These are phyloP conservation scores for Akanthomyces lecanii DNA, from an alignment of 2,329 filamentous ascomycete species.

Conservation along the genomic window DNA sequence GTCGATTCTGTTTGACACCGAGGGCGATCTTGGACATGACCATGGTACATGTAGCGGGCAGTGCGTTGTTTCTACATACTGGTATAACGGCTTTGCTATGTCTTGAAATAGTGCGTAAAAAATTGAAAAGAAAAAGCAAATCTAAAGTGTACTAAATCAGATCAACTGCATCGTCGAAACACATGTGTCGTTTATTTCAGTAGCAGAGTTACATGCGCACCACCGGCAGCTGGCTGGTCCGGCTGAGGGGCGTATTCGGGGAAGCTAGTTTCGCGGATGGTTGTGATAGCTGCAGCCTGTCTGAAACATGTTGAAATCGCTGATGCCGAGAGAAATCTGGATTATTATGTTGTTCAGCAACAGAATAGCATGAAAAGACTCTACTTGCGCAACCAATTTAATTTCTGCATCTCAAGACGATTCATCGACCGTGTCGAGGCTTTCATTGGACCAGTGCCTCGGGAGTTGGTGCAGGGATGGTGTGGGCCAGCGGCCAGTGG, in stretches of 20 bases:
- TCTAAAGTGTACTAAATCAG: background rate
- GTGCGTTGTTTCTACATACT: too few species aligned
- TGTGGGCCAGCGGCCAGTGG: background rate
- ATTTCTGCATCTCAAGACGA: too few species aligned
- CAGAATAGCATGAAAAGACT: too few species aligned
- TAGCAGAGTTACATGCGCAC: too few species aligned
- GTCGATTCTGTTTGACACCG: background rate
- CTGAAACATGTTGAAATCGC: background rate
- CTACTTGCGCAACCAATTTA: too few species aligned
- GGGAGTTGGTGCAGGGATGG: background rate
- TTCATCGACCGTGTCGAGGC: background rate
- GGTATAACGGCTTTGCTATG: too few species aligned
- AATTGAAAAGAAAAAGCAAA: too few species aligned
- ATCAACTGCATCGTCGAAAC: background rate
- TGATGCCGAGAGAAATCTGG: background rate
- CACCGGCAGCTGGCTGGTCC: background rate
- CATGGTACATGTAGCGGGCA: background rate
- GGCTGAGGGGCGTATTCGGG: background rate
- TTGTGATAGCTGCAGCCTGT: background rate
- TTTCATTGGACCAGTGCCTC: background rate
- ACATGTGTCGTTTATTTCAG: background rate
- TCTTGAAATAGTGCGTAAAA: too few species aligned
- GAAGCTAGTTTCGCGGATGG: background rate
- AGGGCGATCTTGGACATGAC: background rate
- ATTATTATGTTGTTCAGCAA: too few species aligned